Conservation (phyloP, 2,329 filamentous ascomycete species). For the Ascochyta rabiei region DNA sequence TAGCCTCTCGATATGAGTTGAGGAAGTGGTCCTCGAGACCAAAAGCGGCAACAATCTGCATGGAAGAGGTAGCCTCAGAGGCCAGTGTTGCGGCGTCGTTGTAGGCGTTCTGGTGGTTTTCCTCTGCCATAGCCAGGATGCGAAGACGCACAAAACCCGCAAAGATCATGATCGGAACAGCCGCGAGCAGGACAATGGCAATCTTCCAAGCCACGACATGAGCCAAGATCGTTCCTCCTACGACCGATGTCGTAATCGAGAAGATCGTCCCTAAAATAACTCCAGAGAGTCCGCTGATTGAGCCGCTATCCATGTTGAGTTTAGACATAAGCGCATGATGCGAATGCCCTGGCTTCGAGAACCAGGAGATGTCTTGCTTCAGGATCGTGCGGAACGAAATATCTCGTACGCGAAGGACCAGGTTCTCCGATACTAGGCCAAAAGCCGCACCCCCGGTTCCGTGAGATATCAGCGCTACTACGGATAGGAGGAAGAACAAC, state of each 20-base stretch:
- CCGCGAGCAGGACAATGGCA: slow-evolving; percentile 56
- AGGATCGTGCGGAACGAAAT: slow-evolving; percentile 59
- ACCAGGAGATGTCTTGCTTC: slow-evolving; percentile 62
- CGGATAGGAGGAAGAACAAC: slow-evolving; percentile 60
- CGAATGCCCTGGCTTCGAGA: slow-evolving; percentile 51
- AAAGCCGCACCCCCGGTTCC: slow-evolving; percentile 54
- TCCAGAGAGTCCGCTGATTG: slow-evolving; percentile 56
- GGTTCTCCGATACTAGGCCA: slow-evolving; percentile 55
- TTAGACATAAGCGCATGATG: slow-evolving; percentile 54
- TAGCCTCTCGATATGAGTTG: slow-evolving; percentile 44
- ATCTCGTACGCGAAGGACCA: slow-evolving; percentile 53
- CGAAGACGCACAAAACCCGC: slow-evolving; percentile 55
- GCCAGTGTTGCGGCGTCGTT: slow-evolving; percentile 68
- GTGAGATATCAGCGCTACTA: slow-evolving; percentile 56
- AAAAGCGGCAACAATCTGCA: slow-evolving; percentile 63
- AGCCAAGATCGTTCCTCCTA: slow-evolving; percentile 56
- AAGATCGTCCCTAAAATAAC: slow-evolving; percentile 59
- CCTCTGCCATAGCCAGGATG: slow-evolving; percentile 63
- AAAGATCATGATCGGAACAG: slow-evolving; percentile 56
- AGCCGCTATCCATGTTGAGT: slow-evolving; percentile 56
- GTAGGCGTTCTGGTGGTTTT: slow-evolving; percentile 68
- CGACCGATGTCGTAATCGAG: slow-evolving; percentile 54
- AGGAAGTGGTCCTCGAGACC: slow-evolving; percentile 51
- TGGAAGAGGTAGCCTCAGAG: slow-evolving; percentile 69
- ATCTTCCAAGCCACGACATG: slow-evolving; percentile 59